phyloP scores from a whole-genome alignment of 2,329 filamentous ascomycete genomes.

The Blastomyces parvus region DNA sequence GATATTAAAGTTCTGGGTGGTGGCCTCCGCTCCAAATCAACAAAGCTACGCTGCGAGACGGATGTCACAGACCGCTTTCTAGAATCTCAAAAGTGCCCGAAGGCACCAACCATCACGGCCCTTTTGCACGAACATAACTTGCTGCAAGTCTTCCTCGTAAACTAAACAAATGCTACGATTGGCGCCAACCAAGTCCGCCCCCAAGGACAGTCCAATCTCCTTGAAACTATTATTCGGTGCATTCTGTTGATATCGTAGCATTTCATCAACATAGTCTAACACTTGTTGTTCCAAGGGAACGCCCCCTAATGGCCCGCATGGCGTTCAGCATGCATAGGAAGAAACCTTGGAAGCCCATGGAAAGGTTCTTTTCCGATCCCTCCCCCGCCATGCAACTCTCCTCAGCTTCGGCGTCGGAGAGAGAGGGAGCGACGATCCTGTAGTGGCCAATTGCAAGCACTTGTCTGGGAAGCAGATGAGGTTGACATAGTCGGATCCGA shows the following conservation, averaged over 20 bases:
- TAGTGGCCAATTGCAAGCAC: not conserved
- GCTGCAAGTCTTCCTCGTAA: not conserved
- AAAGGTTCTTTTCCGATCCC: not conserved
- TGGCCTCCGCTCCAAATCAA: not conserved
- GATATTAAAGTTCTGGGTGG: not conserved
- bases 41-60: not conserved
- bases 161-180: not conserved
- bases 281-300: not conserved
- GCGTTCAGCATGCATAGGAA: not conserved
- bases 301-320: not conserved
- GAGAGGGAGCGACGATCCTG: not conserved
- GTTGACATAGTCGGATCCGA: not conserved
- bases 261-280: not conserved
- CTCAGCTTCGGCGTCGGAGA: not conserved
- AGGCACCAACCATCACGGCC: not conserved
- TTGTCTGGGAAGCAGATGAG: not conserved
- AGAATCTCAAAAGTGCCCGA: not conserved
- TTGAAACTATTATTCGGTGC: not conserved
- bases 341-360: not conserved
- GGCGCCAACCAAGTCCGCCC: not conserved
- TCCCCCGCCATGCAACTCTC: not conserved
- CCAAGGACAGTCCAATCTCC: not conserved
- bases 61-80: not conserved
- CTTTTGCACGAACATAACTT: not conserved
- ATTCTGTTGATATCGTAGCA: not conserved